Evolutionary conservation across 257 asterid genomes (phyloP).

Genomic region (Apocynum venetum): DNA sequence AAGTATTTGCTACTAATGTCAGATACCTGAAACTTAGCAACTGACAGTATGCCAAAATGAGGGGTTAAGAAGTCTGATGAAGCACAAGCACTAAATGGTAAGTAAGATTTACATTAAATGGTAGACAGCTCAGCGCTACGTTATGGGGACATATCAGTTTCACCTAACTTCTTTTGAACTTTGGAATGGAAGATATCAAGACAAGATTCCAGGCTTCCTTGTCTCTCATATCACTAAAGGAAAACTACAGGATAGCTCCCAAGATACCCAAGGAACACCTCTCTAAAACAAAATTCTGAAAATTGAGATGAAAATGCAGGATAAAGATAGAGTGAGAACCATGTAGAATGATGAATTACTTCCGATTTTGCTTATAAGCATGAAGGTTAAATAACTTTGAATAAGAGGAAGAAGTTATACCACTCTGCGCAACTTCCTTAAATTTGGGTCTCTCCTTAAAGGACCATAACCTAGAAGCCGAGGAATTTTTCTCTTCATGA

Average conservation of each 20-base stretch:
- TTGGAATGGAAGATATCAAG: background rate
- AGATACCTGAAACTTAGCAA: background rate
- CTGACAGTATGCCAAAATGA: background rate
- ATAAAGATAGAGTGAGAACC: background rate
- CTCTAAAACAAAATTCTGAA: constrained; percentile 2
- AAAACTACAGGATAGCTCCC: background rate
- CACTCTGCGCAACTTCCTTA: constrained; percentile 69
- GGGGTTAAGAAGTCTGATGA: background rate
- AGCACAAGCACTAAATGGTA: background rate
- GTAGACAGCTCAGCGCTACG: background rate
- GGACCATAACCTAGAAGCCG: constrained; percentile 77
- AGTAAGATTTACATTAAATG: background rate
- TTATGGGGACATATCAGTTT: background rate
- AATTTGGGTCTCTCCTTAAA: constrained; percentile 66
- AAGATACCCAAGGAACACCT: background rate
- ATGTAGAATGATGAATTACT: background rate
- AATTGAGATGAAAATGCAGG: background rate
- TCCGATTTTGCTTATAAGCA: background rate
- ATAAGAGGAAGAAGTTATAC: constrained; percentile 40
- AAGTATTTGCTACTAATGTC: background rate
- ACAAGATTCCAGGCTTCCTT: background rate
- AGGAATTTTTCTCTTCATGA: constrained; percentile 68
- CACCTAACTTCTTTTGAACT: background rate
- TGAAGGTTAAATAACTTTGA: constrained; percentile 7
- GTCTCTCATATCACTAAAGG: background rate